Conservation (phyloP, 345 rosid species). For the Sapria himalayana region DNA sequence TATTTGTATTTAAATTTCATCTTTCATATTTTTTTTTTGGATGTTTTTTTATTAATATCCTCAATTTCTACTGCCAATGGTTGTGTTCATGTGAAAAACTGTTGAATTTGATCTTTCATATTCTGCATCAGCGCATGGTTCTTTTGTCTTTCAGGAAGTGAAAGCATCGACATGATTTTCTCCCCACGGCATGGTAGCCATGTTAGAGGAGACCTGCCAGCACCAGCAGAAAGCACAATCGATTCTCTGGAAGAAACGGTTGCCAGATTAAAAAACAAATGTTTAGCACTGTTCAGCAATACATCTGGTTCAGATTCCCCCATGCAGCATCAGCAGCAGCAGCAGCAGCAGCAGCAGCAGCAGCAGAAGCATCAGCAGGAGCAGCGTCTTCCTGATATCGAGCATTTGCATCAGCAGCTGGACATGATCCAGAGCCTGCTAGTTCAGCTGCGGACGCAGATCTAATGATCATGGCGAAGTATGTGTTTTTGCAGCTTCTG, state of each 20-base stretch:
- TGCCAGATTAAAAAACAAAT: conserved; percentile 38
- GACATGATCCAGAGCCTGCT: conserved; percentile 41
- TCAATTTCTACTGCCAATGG: no score
- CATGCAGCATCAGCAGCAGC: no score
- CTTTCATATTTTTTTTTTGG: no score
- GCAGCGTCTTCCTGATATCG: conserved; percentile 15
- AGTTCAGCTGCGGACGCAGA: conserved; percentile 38
- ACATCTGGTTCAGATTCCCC: conserved; percentile 23
- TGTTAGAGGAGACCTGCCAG: conserved; percentile 11
- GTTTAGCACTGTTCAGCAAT: conserved; percentile 27
- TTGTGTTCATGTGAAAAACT: no score
- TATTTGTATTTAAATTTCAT: no score
- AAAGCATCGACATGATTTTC: conserved; percentile 61
- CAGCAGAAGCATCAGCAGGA: no score
- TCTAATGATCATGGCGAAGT: no score
- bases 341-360: no score
- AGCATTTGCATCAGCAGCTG: conserved; percentile 45
- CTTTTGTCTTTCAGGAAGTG: conserved; percentile 45
- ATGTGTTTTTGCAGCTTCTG: no score
- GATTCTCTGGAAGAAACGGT: conserved; percentile 57
- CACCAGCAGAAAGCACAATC: conserved; percentile 31
- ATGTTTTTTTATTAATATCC: no score
- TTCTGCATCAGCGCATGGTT: no score
- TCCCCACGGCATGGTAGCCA: conserved; percentile 28
- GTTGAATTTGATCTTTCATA: no score